phyloP scores from a whole-genome alignment of 2,329 filamentous ascomycete genomes.

The Cadophora sp. region DNA sequence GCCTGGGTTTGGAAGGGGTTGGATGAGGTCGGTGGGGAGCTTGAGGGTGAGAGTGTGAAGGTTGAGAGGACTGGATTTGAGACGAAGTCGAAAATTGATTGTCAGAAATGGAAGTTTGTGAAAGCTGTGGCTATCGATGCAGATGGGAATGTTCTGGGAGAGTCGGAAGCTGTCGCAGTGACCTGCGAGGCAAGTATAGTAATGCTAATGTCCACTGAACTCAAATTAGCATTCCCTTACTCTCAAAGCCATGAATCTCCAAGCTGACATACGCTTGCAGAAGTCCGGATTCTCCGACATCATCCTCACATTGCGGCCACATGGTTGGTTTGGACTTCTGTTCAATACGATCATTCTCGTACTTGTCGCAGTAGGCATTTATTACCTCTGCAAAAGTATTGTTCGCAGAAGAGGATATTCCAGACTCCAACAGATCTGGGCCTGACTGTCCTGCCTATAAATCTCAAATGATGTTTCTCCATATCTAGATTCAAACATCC shows the following conservation, averaged over 20 bases:
- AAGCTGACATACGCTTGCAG: too few relatives aligned
- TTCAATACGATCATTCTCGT: background rate
- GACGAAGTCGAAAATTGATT: background rate
- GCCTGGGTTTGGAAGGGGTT: conserved; percentile 46
- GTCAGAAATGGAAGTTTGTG: background rate
- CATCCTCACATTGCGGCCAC: too few relatives aligned
- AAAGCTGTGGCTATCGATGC: background rate
- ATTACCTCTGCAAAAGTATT: background rate
- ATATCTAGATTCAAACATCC: too few relatives aligned
- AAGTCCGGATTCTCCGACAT: too few relatives aligned
- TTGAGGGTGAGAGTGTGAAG: background rate
- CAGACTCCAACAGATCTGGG: background rate
- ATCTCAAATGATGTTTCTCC: too few relatives aligned
- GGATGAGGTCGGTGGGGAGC: background rate
- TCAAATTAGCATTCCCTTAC: too few relatives aligned
- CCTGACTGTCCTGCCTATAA: background rate
- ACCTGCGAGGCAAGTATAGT: background rate
- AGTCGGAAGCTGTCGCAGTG: background rate
- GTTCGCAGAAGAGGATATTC: background rate
- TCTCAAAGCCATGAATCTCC: too few relatives aligned
- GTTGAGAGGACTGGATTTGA: background rate
- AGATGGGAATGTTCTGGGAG: background rate
- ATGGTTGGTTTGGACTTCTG: background rate
- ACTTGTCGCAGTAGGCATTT: background rate
- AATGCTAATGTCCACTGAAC: too few relatives aligned